Percentiles rank a stretch among this genome's conserved stretches.
phyloP scores from a whole-genome alignment of 108 stramenopile genomes.

The Fragilaria crotonensis region DNA sequence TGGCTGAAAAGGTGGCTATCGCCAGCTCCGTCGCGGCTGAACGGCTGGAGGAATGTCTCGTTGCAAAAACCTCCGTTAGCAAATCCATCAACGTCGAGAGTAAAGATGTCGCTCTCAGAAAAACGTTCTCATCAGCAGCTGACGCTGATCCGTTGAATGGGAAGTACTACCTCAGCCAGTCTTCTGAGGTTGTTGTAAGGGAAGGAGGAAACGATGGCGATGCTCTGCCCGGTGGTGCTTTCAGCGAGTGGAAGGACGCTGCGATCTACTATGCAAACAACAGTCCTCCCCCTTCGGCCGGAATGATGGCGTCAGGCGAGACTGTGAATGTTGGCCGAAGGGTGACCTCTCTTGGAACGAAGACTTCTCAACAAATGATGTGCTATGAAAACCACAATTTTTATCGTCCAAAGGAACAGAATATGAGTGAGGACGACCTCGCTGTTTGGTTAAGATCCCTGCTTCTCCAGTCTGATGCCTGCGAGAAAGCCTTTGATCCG shows the following conservation, averaged over 20 bases:
- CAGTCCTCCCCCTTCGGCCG: too few species aligned
- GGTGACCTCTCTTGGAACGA: too few species aligned
- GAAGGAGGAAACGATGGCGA: background rate
- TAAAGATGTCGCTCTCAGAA: too few species aligned
- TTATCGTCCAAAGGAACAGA: too few species aligned
- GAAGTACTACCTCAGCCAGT: background rate
- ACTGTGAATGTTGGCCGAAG: too few species aligned
- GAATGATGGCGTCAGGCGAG: background rate
- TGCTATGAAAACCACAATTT: too few species aligned
- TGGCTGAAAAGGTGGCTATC: conserved; percentile 63
- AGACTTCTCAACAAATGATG: too few species aligned
- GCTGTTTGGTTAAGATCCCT: conserved; percentile 15
- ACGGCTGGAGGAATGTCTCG: conserved; percentile 35
- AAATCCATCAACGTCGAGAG: too few species aligned
- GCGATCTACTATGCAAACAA: background rate
- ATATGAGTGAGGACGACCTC: background rate
- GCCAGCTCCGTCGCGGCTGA: conserved; percentile 61
- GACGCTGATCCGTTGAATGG: background rate
- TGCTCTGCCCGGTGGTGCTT: conserved; percentile 38
- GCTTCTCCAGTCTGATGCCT: conserved; percentile 8
- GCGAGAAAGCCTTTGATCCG: background rate
- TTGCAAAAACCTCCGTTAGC: background rate
- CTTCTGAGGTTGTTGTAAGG: background rate
- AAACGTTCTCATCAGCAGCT: too few species aligned
- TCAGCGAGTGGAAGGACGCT: conserved; percentile 37